Evolutionary conservation across 352 stramenopile species (phyloP).

Genomic region (Bremia lactucae): DNA sequence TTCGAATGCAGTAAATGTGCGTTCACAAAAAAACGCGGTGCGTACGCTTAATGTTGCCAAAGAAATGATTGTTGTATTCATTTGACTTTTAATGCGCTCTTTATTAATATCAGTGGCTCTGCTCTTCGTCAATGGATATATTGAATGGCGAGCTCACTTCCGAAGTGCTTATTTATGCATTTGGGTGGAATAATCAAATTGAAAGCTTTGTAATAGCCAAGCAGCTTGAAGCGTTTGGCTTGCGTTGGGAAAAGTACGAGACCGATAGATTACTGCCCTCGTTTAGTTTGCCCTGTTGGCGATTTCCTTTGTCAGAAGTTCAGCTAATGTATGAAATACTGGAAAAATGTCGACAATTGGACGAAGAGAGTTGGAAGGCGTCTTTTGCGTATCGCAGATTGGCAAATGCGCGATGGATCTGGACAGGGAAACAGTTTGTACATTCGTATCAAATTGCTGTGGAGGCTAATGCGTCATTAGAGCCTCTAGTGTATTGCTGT

Average conservation of each 20-base stretch:
- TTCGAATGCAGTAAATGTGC: constrained; percentile 29
- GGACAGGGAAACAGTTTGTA: constrained; percentile 52
- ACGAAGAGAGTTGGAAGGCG: constrained; percentile 21
- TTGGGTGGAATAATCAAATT: constrained; percentile 42
- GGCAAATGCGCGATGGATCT: constrained; percentile 45
- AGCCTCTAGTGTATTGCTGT: constrained; percentile 50
- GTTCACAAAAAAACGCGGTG: constrained; percentile 50
- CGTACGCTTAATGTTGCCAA: constrained; percentile 8
- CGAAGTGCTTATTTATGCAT: constrained; percentile 36
- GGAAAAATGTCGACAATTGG: constrained; percentile 21
- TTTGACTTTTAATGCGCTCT: background rate
- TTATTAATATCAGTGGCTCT: constrained; percentile 39
- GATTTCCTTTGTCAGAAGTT: constrained; percentile 35
- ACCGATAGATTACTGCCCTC: background rate
- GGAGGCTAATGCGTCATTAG: constrained; percentile 27
- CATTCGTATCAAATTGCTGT: constrained; percentile 43
- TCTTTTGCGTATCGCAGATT: constrained; percentile 30
- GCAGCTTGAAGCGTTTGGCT: constrained; percentile 42
- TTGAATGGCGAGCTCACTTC: constrained; percentile 45
- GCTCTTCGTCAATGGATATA: constrained; percentile 41
- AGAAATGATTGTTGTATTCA: background rate
- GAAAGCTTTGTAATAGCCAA: constrained; percentile 32
- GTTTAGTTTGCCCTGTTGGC: constrained; percentile 5
- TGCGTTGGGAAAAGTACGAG: constrained; percentile 20
- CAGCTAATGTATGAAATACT: constrained; percentile 47